Evolutionary conservation across 495 filamentous ascomycete genomes (phyloP), one percentile per base, ranked within the genome.

Genomic region (Pyronema domesticum): DNA sequence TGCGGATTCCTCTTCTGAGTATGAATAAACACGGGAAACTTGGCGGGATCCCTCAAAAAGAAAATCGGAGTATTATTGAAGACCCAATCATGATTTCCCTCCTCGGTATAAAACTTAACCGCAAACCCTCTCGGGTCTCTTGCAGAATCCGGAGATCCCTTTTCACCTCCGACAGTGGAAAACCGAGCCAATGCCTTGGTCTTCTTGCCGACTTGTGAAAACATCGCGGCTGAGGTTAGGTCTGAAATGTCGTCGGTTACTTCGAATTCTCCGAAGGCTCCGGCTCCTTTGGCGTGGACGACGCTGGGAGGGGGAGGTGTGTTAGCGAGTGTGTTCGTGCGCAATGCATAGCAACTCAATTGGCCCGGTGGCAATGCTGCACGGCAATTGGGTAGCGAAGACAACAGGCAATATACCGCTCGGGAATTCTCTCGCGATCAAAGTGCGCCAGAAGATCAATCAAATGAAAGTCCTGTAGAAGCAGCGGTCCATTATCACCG

Each of bases 201-300:
- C 69, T 85, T 82, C 66, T 80, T 81, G 61, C 82, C 82, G 35
- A 80, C 67, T 3, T 68, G 71, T 51, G 66, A 77, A 58, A 84
- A 74, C 72, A 86, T 73, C 45, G 76, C 75, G 3, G 71, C 72
- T n/a, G 67, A 56, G 40, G 72, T 71, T n/a, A 79, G 65, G 54
- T 79, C 75, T 45, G 72, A 72, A 45, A 80, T 74, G 50, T 83
- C 78, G 46, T 78, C 73, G 37, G 82, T 86, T 39, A 82, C 76
- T 56, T 80, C 80, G 66, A 85, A 87, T 55, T 77, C 76, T 49
- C 85, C 85, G 60, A 83, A 85, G 49, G 85, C 85, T 33, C 83
- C 84, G 53, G 81, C 80, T 53, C 85, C 85, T 63, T 86, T 84
- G 37, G 84, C 85, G 54, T 91, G 85, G 35, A 89, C 85, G 46